Evolutionary conservation across 805 yeast species (phyloP), one percentile per base, ranked within the genome.

Genomic region (Hanseniaspora occidentalis): DNA sequence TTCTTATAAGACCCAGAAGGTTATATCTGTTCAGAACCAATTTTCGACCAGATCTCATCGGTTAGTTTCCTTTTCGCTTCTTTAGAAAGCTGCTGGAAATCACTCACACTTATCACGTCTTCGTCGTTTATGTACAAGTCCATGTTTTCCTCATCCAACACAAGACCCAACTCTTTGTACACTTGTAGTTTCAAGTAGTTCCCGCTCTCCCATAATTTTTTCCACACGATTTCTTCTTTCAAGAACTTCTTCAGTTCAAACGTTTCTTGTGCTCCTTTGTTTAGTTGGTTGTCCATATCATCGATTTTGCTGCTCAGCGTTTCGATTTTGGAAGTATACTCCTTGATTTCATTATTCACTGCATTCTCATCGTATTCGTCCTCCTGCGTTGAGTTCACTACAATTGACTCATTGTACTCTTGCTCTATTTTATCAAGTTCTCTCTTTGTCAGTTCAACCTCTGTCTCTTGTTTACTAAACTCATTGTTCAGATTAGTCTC

Each of bases 101-200:
- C 26, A 10, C 16, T n/a, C 8, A 29, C 18, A 14, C 16, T 29
- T 3, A 29, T 9, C 18, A 29, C 18, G 10, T 29, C 33, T 10
- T n/a, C 16, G 6, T 29, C 33, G n/a, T 29, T 29, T 5, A 29
- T 29, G 33, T 29, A 29, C 6, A 29, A 18, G 8, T 29, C 33
- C 33, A 29, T 29, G 33, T 14, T 29, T 20, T 21, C 24, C 10
- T 20, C 33, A 54, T 75, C 71, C 21, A 74, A 53, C 36, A 64
- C 64, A 5, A 81, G 53, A 1, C 86, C 89, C 44, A 79, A 51
- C 35, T 72, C 72, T 47, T 75, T 71, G 54, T 66, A 80, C 16
- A 82, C 60, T 49, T 74, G 73, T 38, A 80, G 56, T 49, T 76
- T 77, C 49, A 81, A 55, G 18, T 29, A 25, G n/a, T 25, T 25